phyloP scores from a whole-genome alignment of 306 rosid species.

The Gynostemma pentaphyllum region DNA sequence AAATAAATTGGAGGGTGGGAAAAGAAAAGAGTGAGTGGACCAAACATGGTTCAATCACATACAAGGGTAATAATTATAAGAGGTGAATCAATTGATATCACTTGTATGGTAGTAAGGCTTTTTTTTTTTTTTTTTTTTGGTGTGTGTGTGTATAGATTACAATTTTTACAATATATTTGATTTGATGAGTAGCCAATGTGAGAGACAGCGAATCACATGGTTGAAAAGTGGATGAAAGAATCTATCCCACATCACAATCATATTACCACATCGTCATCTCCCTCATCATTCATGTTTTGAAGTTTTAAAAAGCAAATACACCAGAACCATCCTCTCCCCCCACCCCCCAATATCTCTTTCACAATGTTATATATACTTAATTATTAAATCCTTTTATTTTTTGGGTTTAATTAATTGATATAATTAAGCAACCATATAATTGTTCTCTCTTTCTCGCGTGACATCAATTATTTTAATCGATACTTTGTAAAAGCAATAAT shows the following conservation, averaged over 20 bases:
- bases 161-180: not conserved
- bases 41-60: no score
- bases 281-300: conserved; percentile 4
- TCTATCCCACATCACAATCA: conserved; percentile 10
- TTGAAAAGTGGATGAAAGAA: conserved; percentile 3
- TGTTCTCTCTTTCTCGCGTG: conserved; percentile 2
- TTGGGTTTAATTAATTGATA: no score
- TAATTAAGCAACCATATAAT: no score
- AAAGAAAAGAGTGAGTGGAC: no score
- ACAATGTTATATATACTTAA: no score
- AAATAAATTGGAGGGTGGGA: no score
- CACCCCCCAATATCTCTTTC: no score
- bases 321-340: not conserved
- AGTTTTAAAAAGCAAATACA: not conserved
- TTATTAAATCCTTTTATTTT: no score
- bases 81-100: no score
- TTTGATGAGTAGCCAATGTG: conserved; percentile 1
- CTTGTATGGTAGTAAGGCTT: no score
- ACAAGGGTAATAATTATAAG: no score
- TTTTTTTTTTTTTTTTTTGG: no score
- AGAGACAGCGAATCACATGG: conserved; percentile 6
- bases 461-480: conserved; percentile 2
- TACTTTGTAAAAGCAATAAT: conserved; percentile 1
- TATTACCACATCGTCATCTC: conserved; percentile 2
- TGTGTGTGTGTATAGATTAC: not conserved